Evolutionary conservation across 495 filamentous ascomycete genomes (phyloP), one percentile per base, ranked within the genome.

Genomic region (Daldinia decipiens): DNA sequence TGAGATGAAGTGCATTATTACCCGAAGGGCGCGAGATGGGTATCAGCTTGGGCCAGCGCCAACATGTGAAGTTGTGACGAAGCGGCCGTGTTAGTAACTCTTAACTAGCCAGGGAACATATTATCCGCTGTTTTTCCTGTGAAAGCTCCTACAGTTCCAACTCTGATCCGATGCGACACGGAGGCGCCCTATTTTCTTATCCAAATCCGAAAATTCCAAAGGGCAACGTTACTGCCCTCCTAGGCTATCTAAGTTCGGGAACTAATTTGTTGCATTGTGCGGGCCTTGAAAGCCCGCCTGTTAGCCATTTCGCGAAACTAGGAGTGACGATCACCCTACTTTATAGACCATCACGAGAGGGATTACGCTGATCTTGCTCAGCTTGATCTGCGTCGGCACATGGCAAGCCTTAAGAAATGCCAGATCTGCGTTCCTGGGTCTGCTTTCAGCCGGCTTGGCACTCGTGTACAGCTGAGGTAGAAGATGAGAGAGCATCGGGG

Each of bases 401-500:
- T 68, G 61, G 32, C 38, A 57, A 52, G 40, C 59, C 39, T 59
- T 54, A 27, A 62, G 19, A 6, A 15, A 52, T 39, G 7, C 13
- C 34, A 43, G 43, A 67, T 59, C 58, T 57, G 51, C 68, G 56
- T 39, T 29, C 60, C 47, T 62, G 43, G 2, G 17, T 63, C 55
- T 51, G 54, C 39, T 60, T 74, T 70, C 71, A 70, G 59, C 71
- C 71, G 71, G 71, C 71, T 74, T 74, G 71, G 71, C 71, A 32
- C 45, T 58, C 15, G 27, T 19, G 6, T 24, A 65, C 51, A 62
- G 57, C 43, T 68, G 65, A 73, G 39, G 51, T 1, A 59, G 29
- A 3, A 9, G 38, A 58, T 57, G n/a, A n/a, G 60, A n/a, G 51
- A 59, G 59, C 36, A 36, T 64, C 51, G 29, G 55, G 38, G 24